Evolutionary conservation across 1,284 basidiomycete genomes (phyloP), one percentile per base, ranked within the genome.

Genomic region (Melampsora americana): DNA sequence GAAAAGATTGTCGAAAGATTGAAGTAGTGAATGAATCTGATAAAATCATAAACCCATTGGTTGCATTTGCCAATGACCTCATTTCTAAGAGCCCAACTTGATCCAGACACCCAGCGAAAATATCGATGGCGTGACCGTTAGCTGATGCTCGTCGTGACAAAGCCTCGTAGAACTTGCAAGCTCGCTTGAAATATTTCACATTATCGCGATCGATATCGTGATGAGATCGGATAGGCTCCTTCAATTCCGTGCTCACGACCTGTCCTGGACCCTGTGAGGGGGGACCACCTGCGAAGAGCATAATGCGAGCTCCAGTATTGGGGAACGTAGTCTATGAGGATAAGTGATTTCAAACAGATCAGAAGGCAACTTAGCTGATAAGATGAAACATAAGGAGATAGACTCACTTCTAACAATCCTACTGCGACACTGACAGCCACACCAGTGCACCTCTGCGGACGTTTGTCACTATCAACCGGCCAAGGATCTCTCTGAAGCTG

Each of bases 201-300:
- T 90, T 92, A 84, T 99, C 96, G 68, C 94, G 88, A 82, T 99
- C 96, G 82, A 99, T 99, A 83, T 99, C 95, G 85, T 99, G 95
- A 84, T 99, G 96, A 2, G 95, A 98, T 77, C 96, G 91, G 80
- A 99, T 98, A 1, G 95, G 93, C 83, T 99, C 95, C 83, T 93
- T 92, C 66, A 99, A 86, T 85, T 99, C 95, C 80, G 93, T 92
- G 83, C 88, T 90, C 77, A 99, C 96, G 53, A 98, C 95, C 88
- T 95, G 90, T 44, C 96, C 96, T 0, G 95, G 95, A 2, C 95
- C 95, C 82, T 98, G 95, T 3, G 95, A 97, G 26, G 91, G 90
- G n/a, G 95, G 92, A 39, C 95, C 95, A 82, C 95, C 96, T 62
- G 93, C 86, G 83, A 99, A 99, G 66, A 98, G 85, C 93, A 99